Base-by-base conservation (phyloP, 2,329 filamentous ascomycete species). In the Aureobasidium pullulans region DNA sequence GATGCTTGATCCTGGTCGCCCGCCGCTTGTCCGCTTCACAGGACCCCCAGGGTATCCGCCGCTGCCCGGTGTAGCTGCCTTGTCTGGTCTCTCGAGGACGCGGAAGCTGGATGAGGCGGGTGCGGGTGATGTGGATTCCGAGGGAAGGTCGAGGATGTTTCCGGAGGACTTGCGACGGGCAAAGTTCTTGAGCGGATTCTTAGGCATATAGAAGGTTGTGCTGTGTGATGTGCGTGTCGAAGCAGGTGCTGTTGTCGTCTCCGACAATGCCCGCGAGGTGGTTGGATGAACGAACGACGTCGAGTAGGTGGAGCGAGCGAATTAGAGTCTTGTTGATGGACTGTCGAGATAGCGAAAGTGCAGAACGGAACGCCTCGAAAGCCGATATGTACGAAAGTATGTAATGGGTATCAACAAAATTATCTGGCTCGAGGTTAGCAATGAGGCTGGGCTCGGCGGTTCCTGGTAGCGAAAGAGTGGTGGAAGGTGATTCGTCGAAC, bases 111-210 rank as follows among this genome's bases (percentile, higher is more conserved):
- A 69, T 34, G 62, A 57, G 19, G 58, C 57, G 32, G 54, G 54
- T 32, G 43, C 23, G 43, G 54, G 7, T 19, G 54, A 57, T 39
- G 54, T 57, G 54, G 54, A 48, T 15, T 64, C 61, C 48, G 61
- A 43, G 31, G 64, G 63, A 32, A 66, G 50, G 57, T 82, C 80
- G 62, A 82, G 70, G 54, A 73, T 75, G 72, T 81, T 80, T 49
- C 77, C 79, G 62, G 79, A 79, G 61, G 79, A 82, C 70, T 81
- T 81, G 65, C 80, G 77, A 66, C 79, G 76, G 64, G 71, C 70
- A 66, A 82, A 81, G 61, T 63, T 63, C 64, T 81, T 82, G 54
- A 80, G 77, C 50, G 80, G 71, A 70, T 82, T 81, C 69, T 81
- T 81, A 67, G 80, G 80, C 79, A 82, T 82, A 64, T 67, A 68